Base-by-base conservation (phyloP, 192 early-diverging fungal species). In the Coemansia guatemalensis region DNA sequence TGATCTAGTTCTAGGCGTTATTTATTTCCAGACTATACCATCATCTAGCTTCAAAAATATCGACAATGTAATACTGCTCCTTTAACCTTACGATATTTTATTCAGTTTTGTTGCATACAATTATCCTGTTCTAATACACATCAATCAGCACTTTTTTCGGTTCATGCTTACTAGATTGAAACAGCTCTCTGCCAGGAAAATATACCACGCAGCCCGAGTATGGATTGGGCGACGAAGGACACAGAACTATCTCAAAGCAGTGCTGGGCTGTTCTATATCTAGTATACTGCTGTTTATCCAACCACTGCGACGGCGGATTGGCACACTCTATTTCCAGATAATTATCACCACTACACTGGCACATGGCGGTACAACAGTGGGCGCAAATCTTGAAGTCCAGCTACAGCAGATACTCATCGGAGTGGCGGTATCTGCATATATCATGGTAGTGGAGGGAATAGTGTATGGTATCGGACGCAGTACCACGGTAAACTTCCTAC, bases 371-470 rank as follows among this genome's bases (percentile, higher is more conserved):
- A 71, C 52, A 59, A 72, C 69, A 1, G 63, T 78, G 1, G 75
- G 75, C 6, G 69, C 75, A 2, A 78, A 78, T 53, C 60, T 78
- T 8, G 75, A 78, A 52, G 35, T 72, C 3, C 75, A 78, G 63
- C 11, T 65, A 4, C 75, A 78, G 55, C 75, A 78, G 27, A 48
- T 78, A 29, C 44, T 61, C 18, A 49, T 78, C 1, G 58, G 57
- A 17, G 22, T 56, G 12, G 20, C 64, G n/a, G 62, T 64, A 7
- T 65, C 66, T 1, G 35, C 26, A 8, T 78, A 78, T 27, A 68
- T 78, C 18, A 32, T 78, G 14, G 24, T 65, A 6, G 32, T 72
- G 27, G 60, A 78, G 22, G 66, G 47, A 5, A 48, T 65, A 12
- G 66, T 78, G 6, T 54, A 58, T 20, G 66, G 53, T 0, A n/a